phyloP scores from a whole-genome alignment of 257 asterid genomes.

The Fraxinus excelsior region DNA sequence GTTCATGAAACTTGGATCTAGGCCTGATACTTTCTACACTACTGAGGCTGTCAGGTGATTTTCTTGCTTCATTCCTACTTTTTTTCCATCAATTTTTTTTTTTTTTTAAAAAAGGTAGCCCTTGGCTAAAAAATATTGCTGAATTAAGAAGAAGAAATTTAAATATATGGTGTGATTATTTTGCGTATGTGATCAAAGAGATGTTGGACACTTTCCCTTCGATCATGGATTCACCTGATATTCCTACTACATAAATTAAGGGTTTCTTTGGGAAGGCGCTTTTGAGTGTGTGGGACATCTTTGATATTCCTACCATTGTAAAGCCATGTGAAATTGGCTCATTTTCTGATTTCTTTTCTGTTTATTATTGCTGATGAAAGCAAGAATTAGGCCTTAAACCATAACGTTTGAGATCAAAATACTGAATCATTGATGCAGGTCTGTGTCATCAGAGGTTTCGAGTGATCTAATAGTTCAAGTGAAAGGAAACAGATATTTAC shows the following conservation, averaged over 20 bases:
- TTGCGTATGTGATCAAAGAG: no score
- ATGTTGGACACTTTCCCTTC: no score
- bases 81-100: no score
- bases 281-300: no score
- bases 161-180: no score
- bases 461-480: constrained; percentile 84
- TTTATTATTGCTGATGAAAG: neutral
- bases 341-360: no score
- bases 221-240: no score
- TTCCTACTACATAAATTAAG: no score
- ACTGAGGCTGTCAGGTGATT: constrained; percentile 60
- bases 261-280: no score
- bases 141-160: neutral
- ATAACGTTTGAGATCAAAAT: neutral
- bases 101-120: neutral
- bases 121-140: neutral
- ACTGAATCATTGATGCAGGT: constrained; percentile 47
- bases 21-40: constrained; percentile 78
- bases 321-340: no score
- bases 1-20: constrained; percentile 90
- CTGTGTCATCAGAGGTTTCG: constrained; percentile 76
- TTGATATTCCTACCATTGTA: no score
- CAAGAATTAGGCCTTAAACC: neutral
- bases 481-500: constrained; percentile 67
- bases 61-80: neutral